Conservation (phyloP, 805 yeast genomes). For the Jamesozyma jinghongensis region DNA sequence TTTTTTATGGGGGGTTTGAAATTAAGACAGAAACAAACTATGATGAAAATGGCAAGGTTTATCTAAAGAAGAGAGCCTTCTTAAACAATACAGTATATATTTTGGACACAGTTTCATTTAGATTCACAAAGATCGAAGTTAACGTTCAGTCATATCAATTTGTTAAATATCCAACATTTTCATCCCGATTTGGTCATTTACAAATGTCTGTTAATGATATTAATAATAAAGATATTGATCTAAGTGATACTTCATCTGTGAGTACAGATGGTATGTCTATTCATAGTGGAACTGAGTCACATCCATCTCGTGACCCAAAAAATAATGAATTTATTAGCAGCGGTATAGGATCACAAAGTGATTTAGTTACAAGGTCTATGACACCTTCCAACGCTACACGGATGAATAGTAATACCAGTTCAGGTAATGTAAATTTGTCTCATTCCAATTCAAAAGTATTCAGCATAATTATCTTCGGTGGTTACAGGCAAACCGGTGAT, state of each 20-base stretch:
- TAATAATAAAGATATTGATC: background rate
- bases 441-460: conserved; percentile 5
- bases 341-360: background rate
- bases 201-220: conserved; percentile 19
- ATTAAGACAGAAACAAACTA: conserved; percentile 27
- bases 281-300: background rate
- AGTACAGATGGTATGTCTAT: background rate
- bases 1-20: conserved; percentile 66
- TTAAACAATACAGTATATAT: conserved; percentile 49
- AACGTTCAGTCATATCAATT: conserved; percentile 28
- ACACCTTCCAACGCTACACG: background rate
- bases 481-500: conserved; percentile 32
- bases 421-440: background rate
- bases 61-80: conserved; percentile 34
- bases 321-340: no score
- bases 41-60: conserved; percentile 29
- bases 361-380: background rate
- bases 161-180: conserved; percentile 26
- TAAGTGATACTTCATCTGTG: background rate
- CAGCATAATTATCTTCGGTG: conserved; percentile 38
- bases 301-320: no score
- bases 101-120: conserved; percentile 43
- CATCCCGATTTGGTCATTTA: conserved; percentile 35
- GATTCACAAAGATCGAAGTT: conserved; percentile 40
- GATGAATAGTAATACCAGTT: background rate